Percentiles rank a stretch among this genome's conserved stretches.
Conservation (phyloP, 163 green algal species). For the Scenedesmus sp. region DNA sequence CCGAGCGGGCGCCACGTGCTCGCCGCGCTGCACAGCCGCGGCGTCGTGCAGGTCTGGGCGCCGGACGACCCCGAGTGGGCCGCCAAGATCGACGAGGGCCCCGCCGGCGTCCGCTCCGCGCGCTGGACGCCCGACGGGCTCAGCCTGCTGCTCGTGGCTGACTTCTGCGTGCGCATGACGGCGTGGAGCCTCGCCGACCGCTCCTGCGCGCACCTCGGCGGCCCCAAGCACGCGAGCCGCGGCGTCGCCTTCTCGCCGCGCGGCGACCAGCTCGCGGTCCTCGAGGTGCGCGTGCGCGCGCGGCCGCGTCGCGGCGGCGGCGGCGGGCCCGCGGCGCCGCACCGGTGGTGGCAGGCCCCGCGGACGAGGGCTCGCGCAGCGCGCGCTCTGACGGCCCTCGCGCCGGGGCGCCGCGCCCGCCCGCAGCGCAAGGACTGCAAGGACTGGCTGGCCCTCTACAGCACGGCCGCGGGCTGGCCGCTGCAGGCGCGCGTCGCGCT, state of each 20-base stretch:
- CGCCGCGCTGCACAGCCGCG: conserved; percentile 62
- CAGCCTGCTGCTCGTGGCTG: conserved; percentile 75
- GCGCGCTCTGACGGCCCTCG: no score
- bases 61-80: conserved; percentile 77
- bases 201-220: conserved; percentile 67
- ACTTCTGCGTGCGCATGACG: conserved; percentile 80
- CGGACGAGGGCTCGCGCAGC: no score
- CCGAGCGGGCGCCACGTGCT: conserved; percentile 73
- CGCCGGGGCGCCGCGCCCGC: not conserved
- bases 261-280: conserved; percentile 73
- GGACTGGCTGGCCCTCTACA: conserved; percentile 74
- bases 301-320: no score
- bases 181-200: conserved; percentile 80
- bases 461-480: conserved; percentile 27
- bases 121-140: conserved; percentile 77
- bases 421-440: conserved; percentile 78
- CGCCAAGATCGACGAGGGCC: conserved; percentile 84
- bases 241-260: conserved; percentile 76
- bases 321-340: no score
- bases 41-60: conserved; percentile 78
- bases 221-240: conserved; percentile 71
- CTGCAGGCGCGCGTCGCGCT: conserved; percentile 39
- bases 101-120: conserved; percentile 70
- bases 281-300: conserved; percentile 75
- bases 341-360: no score